Evolutionary conservation across 2,329 filamentous ascomycete species (phyloP).

Genomic region (Penicillium sp.): DNA sequence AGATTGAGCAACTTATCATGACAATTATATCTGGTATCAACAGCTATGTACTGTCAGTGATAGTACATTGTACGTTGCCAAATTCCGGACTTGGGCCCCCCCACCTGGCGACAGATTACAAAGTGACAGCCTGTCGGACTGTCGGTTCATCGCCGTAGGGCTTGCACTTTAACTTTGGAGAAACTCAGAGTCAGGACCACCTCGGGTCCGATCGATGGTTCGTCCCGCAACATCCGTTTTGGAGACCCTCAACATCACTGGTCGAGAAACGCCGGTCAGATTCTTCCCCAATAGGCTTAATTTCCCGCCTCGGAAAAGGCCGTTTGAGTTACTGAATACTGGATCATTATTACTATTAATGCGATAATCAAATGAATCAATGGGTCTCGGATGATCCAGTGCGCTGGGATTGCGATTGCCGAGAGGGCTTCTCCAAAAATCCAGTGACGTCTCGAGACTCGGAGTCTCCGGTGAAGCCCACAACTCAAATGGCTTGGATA

Average conservation of each 20-base stretch:
- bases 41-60: too few relatives aligned
- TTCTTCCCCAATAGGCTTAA: background rate
- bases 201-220: too few relatives aligned
- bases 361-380: background rate
- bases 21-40: background rate
- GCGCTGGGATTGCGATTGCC: background rate
- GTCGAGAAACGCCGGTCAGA: background rate
- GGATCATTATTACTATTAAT: too few relatives aligned
- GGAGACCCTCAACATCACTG: background rate
- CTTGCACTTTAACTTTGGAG: slow-evolving; percentile 4
- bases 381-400: background rate
- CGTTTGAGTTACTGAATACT: background rate
- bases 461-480: background rate
- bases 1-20: too few relatives aligned
- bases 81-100: slow-evolving; percentile 1
- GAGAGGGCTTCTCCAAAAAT: background rate
- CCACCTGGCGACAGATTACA: background rate
- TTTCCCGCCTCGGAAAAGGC: background rate
- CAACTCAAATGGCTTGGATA: background rate
- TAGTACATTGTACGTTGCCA: background rate
- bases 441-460: background rate
- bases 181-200: slow-evolving; percentile 1
- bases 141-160: background rate
- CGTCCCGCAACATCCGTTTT: too few relatives aligned
- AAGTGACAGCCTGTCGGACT: background rate